A percentile compares a stretch with the other conserved stretches of the same genome.
Conservation (phyloP, 148 eudicot genomes). For the Diospyros kaki region DNA sequence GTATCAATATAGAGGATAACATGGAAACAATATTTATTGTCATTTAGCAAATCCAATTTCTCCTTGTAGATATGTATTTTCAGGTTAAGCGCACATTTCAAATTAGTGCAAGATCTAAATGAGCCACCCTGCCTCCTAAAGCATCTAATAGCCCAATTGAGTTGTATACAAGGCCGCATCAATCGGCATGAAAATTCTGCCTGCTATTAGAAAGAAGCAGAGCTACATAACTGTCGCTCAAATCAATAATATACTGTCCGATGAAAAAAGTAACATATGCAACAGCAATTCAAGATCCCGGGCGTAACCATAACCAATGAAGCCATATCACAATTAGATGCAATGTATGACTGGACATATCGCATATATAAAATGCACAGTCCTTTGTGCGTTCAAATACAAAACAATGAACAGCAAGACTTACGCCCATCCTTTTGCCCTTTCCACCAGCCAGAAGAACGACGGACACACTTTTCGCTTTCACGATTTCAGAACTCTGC, state of each 20-base stretch:
- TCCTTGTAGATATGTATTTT: neutral
- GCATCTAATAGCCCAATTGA: no score
- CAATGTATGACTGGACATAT: neutral
- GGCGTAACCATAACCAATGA: no score
- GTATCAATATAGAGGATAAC: no score
- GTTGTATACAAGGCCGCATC: neutral
- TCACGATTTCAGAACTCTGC: slow-evolving; percentile 52
- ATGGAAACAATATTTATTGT: no score
- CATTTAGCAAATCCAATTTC: neutral
- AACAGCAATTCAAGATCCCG: neutral
- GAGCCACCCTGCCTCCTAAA: neutral
- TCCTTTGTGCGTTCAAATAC: neutral
- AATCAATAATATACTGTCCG: neutral
- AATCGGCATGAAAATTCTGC: neutral
- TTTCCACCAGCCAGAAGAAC: slow-evolving; percentile 93
- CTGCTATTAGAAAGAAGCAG: neutral
- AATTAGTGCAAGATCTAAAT: neutral
- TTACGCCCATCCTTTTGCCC: slow-evolving; percentile 93
- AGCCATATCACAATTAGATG: neutral
- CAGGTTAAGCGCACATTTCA: neutral
- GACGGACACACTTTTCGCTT: slow-evolving; percentile 81
- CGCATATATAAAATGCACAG: neutral
- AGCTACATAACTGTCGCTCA: neutral
- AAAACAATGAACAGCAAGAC: slow-evolving; percentile 15
- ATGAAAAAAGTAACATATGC: neutral